These are phyloP conservation scores for Amphirosellinia nigrospora DNA, from an alignment of 495 filamentous ascomycete species.

Conservation along the genomic window DNA sequence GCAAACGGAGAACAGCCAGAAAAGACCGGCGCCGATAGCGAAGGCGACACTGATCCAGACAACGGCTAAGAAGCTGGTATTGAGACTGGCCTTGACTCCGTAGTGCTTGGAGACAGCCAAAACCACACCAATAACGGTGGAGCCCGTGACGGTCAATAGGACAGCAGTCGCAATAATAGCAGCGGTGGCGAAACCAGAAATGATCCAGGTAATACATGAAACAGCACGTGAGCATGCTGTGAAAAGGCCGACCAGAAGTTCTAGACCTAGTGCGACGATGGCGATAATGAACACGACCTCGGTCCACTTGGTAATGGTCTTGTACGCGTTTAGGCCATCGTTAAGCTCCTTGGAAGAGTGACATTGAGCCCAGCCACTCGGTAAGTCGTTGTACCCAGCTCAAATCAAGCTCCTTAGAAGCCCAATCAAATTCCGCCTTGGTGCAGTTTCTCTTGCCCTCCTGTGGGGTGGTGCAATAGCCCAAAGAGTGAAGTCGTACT, in stretches of 20 bases:
- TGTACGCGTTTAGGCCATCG: conserved; percentile 72
- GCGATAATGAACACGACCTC: conserved; percentile 77
- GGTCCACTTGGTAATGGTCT: conserved; percentile 78
- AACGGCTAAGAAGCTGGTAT: conserved; percentile 68
- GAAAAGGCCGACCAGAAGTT: conserved; percentile 80
- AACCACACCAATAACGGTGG: conserved; percentile 71
- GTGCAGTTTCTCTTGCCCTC: conserved; percentile 60
- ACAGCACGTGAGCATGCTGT: conserved; percentile 59
- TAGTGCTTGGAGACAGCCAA: conserved; percentile 68
- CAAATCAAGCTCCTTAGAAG: conserved; percentile 65
- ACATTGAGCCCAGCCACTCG: conserved; percentile 46
- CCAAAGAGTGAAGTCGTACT: conserved; percentile 85
- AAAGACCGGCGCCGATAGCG: conserved; percentile 71
- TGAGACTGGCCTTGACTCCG: conserved; percentile 66
- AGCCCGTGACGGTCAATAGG: conserved; percentile 65
- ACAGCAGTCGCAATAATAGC: conserved; percentile 66
- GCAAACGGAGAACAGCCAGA: conserved; percentile 91
- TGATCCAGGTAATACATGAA: conserved; percentile 56
- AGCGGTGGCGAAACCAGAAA: conserved; percentile 59
- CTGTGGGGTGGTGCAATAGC: conserved; percentile 72
- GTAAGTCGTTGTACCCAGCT: conserved; percentile 54
- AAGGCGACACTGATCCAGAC: conserved; percentile 84
- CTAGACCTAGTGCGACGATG: conserved; percentile 70
- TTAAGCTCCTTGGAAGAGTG: conserved; percentile 67
- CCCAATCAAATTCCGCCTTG: conserved; percentile 77